Evolutionary conservation across 495 filamentous ascomycete species (phyloP), one percentile per base, ranked within the genome.

Genomic region (Bombardia bombarda): DNA sequence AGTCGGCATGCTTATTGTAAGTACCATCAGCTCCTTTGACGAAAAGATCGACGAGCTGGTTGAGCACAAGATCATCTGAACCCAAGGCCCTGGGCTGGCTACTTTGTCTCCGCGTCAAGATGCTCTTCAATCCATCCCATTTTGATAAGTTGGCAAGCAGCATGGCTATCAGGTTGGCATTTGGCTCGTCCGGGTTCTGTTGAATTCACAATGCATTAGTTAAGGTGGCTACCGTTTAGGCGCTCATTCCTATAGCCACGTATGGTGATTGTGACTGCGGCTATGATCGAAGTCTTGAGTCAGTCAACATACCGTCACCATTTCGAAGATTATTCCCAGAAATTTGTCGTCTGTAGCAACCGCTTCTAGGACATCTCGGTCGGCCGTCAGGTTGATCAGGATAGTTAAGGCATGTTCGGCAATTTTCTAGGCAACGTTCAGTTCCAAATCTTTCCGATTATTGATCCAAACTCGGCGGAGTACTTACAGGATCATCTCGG

Each of bases 31-130:
- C 79, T 10, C 90, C 90, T 64, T 87, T 89, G 43, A 97, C 93
- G 57, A 97, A 98, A 54, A 90, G 83, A 59, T 95, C 92, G 53
- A 97, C 82, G 16, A 97, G 67, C 57, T 97, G 93, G 58, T 95
- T 87, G 38, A 96, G 78, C 10, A 83, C 84, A 32, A 78, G 68
- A 23, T 80, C 70, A 3, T 84, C 83, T 3, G 89, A 89, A 17
- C 83, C 67, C 19, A 76, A 70, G 13, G 72, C 72, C 18, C 65
- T 62, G 5, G 83, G 81, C 8, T 78, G 60, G 8, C 65, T n/a
- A n/a, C n/a, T 50, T 37, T 85, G 79, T 50, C 82, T 83, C 20
- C 84, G 65, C 2, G 67, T 66, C 12, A 86, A 55, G 19, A 97
- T 63, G 32, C 75, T 75, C 42, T 80, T 78, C 23, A 95, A 63